phyloP scores from a whole-genome alignment of 192 early-diverging fungal species.

The Obelidium mucronatum region DNA sequence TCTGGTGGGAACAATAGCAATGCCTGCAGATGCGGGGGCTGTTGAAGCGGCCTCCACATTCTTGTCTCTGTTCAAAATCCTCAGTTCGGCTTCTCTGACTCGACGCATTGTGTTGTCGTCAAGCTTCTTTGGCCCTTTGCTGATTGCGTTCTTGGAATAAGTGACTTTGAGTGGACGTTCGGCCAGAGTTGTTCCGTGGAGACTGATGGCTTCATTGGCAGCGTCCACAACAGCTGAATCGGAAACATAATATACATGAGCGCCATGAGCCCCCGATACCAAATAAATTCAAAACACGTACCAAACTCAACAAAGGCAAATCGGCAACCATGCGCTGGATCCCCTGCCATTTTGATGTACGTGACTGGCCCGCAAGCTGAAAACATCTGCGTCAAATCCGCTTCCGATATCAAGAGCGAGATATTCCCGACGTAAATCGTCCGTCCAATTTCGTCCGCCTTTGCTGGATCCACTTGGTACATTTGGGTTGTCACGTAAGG shows the following conservation, averaged over 20 bases:
- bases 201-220: constrained; percentile 64
- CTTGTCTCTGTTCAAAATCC: constrained; percentile 47
- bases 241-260: constrained; percentile 13
- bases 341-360: constrained; percentile 80
- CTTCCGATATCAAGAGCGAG: constrained; percentile 56
- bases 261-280: no score
- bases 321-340: constrained; percentile 66
- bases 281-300: constrained; percentile 29
- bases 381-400: constrained; percentile 71
- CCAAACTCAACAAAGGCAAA: constrained; percentile 87
- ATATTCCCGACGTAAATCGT: constrained; percentile 84
- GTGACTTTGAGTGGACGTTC: constrained; percentile 71
- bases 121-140: constrained; percentile 60
- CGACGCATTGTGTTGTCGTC: constrained; percentile 60
- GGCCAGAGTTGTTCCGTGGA: constrained; percentile 70
- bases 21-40: constrained; percentile 5
- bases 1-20: not conserved
- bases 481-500: constrained; percentile 59
- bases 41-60: constrained; percentile 24
- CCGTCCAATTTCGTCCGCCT: constrained; percentile 78
- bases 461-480: constrained; percentile 65
- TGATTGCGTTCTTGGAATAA: constrained; percentile 80
- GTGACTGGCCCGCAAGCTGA: constrained; percentile 68
- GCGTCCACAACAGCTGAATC: constrained; percentile 52
- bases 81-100: constrained; percentile 59